Evolutionary conservation across 2,329 filamentous ascomycete genomes (phyloP).

Genomic region (Alternaria ethzedia): DNA sequence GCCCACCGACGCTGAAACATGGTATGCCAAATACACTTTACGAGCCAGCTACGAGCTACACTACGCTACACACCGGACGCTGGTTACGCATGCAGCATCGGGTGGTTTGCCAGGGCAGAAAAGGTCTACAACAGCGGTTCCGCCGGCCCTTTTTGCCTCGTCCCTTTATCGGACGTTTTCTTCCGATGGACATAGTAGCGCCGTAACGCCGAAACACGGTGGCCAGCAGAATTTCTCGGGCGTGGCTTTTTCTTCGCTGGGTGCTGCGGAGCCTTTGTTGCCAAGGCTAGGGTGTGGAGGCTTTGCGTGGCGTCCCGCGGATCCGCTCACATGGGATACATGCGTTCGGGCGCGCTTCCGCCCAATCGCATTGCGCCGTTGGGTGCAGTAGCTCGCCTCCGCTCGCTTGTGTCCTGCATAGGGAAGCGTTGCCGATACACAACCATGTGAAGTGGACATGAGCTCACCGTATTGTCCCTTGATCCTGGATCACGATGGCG

Average conservation of each 20-base stretch:
- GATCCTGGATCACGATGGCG: slow-evolving; percentile 1
- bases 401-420: slow-evolving; percentile 2
- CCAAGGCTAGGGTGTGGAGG: slow-evolving; percentile 9
- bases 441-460: slow-evolving; percentile 1
- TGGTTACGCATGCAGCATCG: slow-evolving; percentile 3
- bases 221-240: slow-evolving; percentile 13
- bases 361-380: slow-evolving; percentile 6
- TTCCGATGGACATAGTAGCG: background rate
- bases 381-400: background rate
- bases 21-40: slow-evolving; percentile 13
- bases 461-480: slow-evolving; percentile 12
- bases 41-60: background rate
- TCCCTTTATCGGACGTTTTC: background rate
- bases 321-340: slow-evolving; percentile 17
- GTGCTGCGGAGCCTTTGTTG: background rate
- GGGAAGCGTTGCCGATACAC: slow-evolving; percentile 7
- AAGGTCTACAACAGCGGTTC: background rate
- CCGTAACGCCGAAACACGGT: slow-evolving; percentile 4
- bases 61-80: background rate
- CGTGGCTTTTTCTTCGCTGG: slow-evolving; percentile 6
- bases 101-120: background rate
- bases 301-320: slow-evolving; percentile 15
- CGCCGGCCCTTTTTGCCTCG: slow-evolving; percentile 6
- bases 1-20: slow-evolving; percentile 9
- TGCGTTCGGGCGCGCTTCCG: slow-evolving; percentile 9